Conservation (phyloP, 139 green algal species). For the Eudorina sp. region DNA sequence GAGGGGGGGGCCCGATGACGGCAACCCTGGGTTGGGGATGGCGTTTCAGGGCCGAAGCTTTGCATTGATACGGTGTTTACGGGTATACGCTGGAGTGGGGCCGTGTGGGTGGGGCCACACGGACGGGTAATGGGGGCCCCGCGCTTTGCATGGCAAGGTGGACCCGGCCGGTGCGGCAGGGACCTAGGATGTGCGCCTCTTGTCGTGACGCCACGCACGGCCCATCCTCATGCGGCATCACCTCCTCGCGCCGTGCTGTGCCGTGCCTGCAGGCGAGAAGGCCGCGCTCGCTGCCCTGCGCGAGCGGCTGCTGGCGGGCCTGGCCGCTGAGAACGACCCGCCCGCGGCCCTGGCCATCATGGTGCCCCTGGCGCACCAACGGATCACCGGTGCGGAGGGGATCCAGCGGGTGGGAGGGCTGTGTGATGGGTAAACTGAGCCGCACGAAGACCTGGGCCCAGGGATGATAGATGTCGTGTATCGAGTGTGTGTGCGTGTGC, state of each 20-base stretch:
- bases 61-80: no score
- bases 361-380: slow-evolving; percentile 77
- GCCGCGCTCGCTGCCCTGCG: slow-evolving; percentile 53
- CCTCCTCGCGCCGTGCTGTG: not conserved
- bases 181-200: no score
- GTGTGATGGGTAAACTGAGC: not conserved
- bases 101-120: no score
- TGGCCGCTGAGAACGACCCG: slow-evolving; percentile 64
- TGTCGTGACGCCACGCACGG: no score
- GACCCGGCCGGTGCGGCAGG: no score
- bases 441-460: no score
- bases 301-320: slow-evolving; percentile 50
- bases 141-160: no score
- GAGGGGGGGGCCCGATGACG: not conserved
- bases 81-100: no score
- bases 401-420: not conserved
- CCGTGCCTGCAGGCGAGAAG: slow-evolving; percentile 58
- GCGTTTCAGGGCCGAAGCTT: no score
- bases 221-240: no score
- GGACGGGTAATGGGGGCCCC: no score
- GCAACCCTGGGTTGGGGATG: no score
- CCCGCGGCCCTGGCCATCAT: slow-evolving; percentile 75
- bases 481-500: not conserved
- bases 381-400: slow-evolving; percentile 44
- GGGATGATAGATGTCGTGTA: not conserved